phyloP scores from a whole-genome alignment of 495 filamentous ascomycete species.

The Hyaloscypha hepaticicola region DNA sequence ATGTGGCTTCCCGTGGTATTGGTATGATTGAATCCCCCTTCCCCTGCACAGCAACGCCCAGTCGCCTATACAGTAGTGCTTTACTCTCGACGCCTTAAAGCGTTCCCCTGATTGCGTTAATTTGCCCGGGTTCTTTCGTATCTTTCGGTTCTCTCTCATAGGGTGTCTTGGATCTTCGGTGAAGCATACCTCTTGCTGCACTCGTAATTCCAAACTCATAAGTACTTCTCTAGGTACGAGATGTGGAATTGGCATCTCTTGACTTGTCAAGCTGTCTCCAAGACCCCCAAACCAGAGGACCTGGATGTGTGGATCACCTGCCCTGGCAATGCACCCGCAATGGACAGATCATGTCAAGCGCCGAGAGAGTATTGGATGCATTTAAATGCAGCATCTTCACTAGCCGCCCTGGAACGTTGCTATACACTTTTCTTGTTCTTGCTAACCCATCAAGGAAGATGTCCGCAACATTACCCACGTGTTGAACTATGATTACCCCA shows the following conservation, averaged over 20 bases:
- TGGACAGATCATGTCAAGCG: conserved; percentile 31
- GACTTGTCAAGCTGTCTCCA: conserved; percentile 63
- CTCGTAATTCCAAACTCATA: conserved; percentile 69
- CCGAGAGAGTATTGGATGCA: conserved; percentile 39
- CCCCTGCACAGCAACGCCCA: conserved; percentile 58
- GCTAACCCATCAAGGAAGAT: conserved; percentile 93
- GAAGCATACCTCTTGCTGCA: conserved; percentile 68
- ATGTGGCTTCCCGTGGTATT: conserved; percentile 98
- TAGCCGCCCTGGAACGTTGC: conserved; percentile 56
- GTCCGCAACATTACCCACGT: conserved; percentile 99
- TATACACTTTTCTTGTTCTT: conserved; percentile 50
- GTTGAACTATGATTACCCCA: conserved; percentile 99
- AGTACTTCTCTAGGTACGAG: conserved; percentile 67
- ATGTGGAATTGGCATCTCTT: conserved; percentile 72
- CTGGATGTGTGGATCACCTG: conserved; percentile 59
- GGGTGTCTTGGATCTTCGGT: conserved; percentile 83
- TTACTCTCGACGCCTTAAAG: conserved; percentile 78
- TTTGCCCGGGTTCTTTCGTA: conserved; percentile 79
- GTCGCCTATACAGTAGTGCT: conserved; percentile 79
- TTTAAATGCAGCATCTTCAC: conserved; percentile 33
- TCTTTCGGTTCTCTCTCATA: conserved; percentile 73
- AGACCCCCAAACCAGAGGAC: conserved; percentile 61
- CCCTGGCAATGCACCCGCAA: conserved; percentile 46
- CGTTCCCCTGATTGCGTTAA: conserved; percentile 75
- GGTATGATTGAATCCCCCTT: conserved; percentile 82